phyloP scores from a whole-genome alignment of 495 filamentous ascomycete genomes.

The Aspergillus bridgeri region DNA sequence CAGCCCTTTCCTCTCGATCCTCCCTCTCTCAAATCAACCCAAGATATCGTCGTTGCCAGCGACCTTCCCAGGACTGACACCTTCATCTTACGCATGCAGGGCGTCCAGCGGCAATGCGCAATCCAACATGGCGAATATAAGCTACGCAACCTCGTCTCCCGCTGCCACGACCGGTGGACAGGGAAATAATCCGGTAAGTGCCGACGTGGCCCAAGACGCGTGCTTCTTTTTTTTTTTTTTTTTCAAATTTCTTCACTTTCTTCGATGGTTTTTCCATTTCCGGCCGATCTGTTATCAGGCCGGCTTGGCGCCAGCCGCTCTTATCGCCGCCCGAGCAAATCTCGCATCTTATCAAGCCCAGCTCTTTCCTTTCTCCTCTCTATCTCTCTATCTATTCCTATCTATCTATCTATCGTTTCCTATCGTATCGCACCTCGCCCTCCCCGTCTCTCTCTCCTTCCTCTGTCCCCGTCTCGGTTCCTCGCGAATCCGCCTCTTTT shows the following conservation, averaged over 20 bases:
- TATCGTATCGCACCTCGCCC: constrained; percentile 22
- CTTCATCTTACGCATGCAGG: constrained; percentile 32
- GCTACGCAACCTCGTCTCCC: constrained; percentile 61
- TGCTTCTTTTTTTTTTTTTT: constrained; percentile 6
- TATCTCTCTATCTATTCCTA: constrained; percentile 18
- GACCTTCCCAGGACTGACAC: constrained; percentile 23
- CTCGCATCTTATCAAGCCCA: constrained; percentile 53
- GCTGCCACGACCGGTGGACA: constrained; percentile 65
- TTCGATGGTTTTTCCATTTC: constrained; percentile 21
- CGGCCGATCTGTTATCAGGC: constrained; percentile 35
- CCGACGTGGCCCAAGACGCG: constrained; percentile 13
- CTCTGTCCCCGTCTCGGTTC: constrained; percentile 15
- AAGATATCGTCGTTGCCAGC: neutral
- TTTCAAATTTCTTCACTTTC: constrained; percentile 16
- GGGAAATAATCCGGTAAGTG: constrained; percentile 63
- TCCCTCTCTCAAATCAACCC: neutral
- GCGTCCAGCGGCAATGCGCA: constrained; percentile 48
- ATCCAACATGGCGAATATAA: constrained; percentile 54
- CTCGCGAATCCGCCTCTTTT: constrained; percentile 17
- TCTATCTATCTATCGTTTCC: constrained; percentile 16
- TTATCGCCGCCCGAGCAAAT: constrained; percentile 41
- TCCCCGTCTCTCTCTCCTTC: constrained; percentile 24
- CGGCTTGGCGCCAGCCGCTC: constrained; percentile 37
- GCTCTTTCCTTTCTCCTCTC: constrained; percentile 2
- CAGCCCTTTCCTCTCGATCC: neutral